Evolutionary conservation across 805 yeast genomes (phyloP), one percentile per base, ranked within the genome.

Genomic region (Barnettozyma vustinii): DNA sequence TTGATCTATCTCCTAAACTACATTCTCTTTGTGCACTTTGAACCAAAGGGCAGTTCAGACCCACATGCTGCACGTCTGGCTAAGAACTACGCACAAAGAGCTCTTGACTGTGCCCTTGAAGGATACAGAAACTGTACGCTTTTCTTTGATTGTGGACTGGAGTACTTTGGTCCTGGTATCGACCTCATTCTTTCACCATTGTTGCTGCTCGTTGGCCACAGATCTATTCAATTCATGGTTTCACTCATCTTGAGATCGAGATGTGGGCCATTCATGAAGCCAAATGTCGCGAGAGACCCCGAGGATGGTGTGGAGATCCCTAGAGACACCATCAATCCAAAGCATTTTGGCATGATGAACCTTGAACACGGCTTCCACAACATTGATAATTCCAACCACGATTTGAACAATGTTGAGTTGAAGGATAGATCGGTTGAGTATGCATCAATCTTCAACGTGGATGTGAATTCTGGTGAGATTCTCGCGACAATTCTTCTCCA

Each of bases 211-310:
- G 66, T 76, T 36, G 80, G 81, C 50, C 82, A 79, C 54, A 67
- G 84, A 53, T 74, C 83, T 5, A 70, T 76, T 57, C 82, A 79
- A 54, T 79, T 79, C 55, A 67, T 79, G 63, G 78, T 79, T n/a
- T 77, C 82, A 40, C 59, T 79, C 55, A 72, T 79, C 23, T 56
- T 79, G 45, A 69, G 83, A 58, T 68, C 73, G 2, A 66, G 71
- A 54, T 71, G 75, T 61, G 75, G 75, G 2, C 74, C 75, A 18
- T 60, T 68, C 37, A 69, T 62, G 64, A 61, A 50, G 37, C 57
- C 63, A 4, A 45, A n/a, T 3, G 13, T 45, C 5, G 42, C 46
- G 13, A 40, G 46, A 3, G 33, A 30, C 6, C 20, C 40, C 3
- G 16, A 23, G 27, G 26, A 19, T 10, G 13, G 4, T 5, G 30